A percentile compares a stretch with the other conserved stretches of the same genome.
Evolutionary conservation across 768 basidiomycete species (phyloP).

Genomic region (Flagelloscypha sp.): DNA sequence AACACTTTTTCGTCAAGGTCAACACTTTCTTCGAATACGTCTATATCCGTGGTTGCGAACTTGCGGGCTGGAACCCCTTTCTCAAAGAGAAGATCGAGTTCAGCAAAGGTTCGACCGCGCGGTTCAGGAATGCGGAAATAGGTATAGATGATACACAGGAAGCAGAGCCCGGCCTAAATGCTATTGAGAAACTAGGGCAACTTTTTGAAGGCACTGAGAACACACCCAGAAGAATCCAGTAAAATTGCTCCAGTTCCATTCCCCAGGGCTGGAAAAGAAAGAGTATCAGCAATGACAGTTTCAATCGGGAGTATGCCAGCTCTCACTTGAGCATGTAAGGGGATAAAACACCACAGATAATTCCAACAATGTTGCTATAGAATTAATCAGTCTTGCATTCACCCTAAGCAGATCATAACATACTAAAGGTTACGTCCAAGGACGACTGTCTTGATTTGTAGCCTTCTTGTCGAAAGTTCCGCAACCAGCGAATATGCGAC

Average conservation of each 20-base stretch:
- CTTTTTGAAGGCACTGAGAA: not conserved
- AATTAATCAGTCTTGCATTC: not conserved
- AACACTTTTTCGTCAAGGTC: too few relatives aligned
- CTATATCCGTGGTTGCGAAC: conserved; percentile 14
- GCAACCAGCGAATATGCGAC: conserved; percentile 14
- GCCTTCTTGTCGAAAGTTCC: conserved; percentile 11
- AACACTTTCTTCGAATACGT: conserved; percentile 16
- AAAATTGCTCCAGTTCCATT: conserved; percentile 13
- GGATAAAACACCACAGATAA: conserved; percentile 13
- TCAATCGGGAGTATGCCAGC: too few relatives aligned
- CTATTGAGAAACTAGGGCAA: not conserved
- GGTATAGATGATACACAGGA: conserved; percentile 12
- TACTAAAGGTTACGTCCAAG: conserved; percentile 14
- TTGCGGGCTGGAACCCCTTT: conserved; percentile 19
- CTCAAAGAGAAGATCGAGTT: conserved; percentile 24
- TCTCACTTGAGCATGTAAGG: conserved; percentile 18
- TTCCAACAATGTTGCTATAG: conserved; percentile 15
- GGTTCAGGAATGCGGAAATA: conserved; percentile 15
- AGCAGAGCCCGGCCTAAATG: conserved; percentile 6
- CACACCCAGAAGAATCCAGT: conserved; percentile 14
- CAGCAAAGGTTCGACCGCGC: conserved; percentile 14
- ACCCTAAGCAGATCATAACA: conserved; percentile 1
- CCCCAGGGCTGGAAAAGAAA: too few relatives aligned
- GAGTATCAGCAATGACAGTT: too few relatives aligned
- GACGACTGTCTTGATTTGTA: conserved; percentile 13